Base-by-base conservation (phyloP, 2,329 filamentous ascomycete species). In the Trichoderma endophyticum region DNA sequence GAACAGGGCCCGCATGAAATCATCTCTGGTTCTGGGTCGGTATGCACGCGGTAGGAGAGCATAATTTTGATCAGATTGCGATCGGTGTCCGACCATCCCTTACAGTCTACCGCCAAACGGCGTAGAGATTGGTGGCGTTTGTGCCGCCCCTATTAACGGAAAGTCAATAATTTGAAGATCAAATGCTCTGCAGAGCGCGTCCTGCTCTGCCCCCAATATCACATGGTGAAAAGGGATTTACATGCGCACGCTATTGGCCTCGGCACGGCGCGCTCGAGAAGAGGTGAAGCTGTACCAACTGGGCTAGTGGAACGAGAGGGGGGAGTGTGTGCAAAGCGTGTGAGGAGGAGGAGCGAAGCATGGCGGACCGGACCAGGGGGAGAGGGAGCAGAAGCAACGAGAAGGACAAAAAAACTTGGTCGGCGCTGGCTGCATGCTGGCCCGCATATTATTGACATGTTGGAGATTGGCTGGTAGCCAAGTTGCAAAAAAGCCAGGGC, bases 1-100 rank as follows among this genome's bases (percentile, higher is more conserved):
- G 65, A 21, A 68, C 34, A 32, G 66, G 64, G 34, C 36, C 66
- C 66, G 66, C 66, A 61, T 57, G 64, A 34, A 60, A n/a, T 69
- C 66, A 60, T 69, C 26, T 51, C 26, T 48, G 26, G 39, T 48
- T 61, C 66, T 61, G 66, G 66, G 66, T 15, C 56, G 9, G 24
- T 59, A 48, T 69, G 66, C 66, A 61, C 36, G 56, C 56, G n/a
- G 56, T 24, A 61, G 56, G 66, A 57, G 66, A 68, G 56, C 36
- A 69, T 69, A 61, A 61, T 51, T 60, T 67, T 26, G 66, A 69
- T 69, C 66, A 51, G 66, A 61, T 69, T 69, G 21, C 57, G 56
- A 69, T 61, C 66, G 21, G 56, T 51, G 66, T 69, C 66, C 56
- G 36, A 61, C 66, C 30, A 48, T 57, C 56, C 56, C 57, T 34